Base-by-base conservation (phyloP, 1,284 basidiomycete species). In the Tilletia horrida region DNA sequence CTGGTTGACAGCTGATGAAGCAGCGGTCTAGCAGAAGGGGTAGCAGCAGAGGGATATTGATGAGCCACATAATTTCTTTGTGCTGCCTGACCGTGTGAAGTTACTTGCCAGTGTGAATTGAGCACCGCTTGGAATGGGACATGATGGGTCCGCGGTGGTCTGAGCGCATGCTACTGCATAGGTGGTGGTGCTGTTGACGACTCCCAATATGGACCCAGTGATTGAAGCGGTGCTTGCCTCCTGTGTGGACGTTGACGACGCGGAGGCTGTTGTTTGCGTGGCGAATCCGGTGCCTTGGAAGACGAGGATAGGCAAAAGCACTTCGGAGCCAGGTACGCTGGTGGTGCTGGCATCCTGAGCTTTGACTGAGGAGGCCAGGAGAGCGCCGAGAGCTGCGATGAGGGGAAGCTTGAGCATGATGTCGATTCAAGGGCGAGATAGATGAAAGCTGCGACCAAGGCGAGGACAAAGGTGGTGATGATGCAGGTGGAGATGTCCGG, bases 11-110 rank as follows among this genome's bases (percentile, higher is more conserved):
- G n/a, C 14, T 18, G 52, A 55, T 14, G 21, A 21, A 25, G 52
- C 52, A 21, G 52, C 52, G 14, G 52, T 55, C 52, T 55, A 7
- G n/a, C n/a, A n/a, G n/a, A n/a, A n/a, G n/a, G n/a, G n/a, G n/a
- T n/a, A n/a, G n/a, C n/a, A n/a, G n/a, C n/a, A n/a, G n/a, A n/a
- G n/a, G n/a, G n/a, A n/a, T n/a, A n/a, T n/a, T n/a, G n/a, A n/a
- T n/a, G n/a, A n/a, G n/a, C n/a, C n/a, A n/a, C n/a, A n/a, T n/a
- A n/a, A n/a, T n/a, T n/a, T n/a, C n/a, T n/a, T n/a, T n/a, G n/a
- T n/a, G n/a, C n/a, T 25, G 16, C 47, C 4, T 48, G 4, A 7
- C 4, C 6, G 4, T 48, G 16, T 18, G 4, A 18, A n/a, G 47
- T 18, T 6, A 48, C 47, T 48, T 16, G 16, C 47, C 18, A 48